Conservation (phyloP, 169 alveolate genomes). For the Plasmodium vivax region DNA sequence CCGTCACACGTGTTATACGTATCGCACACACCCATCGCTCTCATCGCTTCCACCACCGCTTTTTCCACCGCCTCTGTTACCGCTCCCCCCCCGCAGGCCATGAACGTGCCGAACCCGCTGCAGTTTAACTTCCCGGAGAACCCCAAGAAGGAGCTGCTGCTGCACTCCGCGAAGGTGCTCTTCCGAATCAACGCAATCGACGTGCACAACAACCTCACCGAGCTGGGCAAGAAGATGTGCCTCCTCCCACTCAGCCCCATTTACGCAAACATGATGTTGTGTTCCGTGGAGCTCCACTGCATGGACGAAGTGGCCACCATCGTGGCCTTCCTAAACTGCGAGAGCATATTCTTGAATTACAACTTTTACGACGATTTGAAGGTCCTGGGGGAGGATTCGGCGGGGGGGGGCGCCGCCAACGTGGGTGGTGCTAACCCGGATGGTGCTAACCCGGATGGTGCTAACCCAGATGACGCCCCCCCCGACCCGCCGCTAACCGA, state of each 20-base stretch:
- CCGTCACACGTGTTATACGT: not conserved
- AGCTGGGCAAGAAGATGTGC: slow-evolving; percentile 79
- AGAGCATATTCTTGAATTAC: slow-evolving; percentile 87
- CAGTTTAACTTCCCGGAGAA: slow-evolving; percentile 94
- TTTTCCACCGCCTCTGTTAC: not conserved
- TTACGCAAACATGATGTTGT: slow-evolving; percentile 88
- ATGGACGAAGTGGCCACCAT: slow-evolving; percentile 91
- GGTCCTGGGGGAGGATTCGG: slow-evolving; percentile 82
- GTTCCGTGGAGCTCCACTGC: slow-evolving; percentile 91
- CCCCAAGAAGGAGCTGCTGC: slow-evolving; percentile 93
- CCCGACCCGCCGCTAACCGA: slow-evolving; percentile 87
- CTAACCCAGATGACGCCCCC: not conserved
- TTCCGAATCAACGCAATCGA: slow-evolving; percentile 75
- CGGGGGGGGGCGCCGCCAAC: not conserved
- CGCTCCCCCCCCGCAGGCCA: slow-evolving; percentile 29
- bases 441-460: not conserved
- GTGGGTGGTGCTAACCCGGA: too few species aligned
- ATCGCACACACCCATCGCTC: too few species aligned
- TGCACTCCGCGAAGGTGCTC: slow-evolving; percentile 78
- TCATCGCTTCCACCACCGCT: too few species aligned
- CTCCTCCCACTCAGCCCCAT: slow-evolving; percentile 91
- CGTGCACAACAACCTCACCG: slow-evolving; percentile 81
- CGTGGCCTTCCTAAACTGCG: slow-evolving; percentile 87
- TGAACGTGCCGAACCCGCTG: slow-evolving; percentile 66
- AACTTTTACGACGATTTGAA: slow-evolving; percentile 94